These are phyloP conservation scores for Arabidopsis arenosa DNA, from an alignment of 345 rosid species.

Conservation along the genomic window DNA sequence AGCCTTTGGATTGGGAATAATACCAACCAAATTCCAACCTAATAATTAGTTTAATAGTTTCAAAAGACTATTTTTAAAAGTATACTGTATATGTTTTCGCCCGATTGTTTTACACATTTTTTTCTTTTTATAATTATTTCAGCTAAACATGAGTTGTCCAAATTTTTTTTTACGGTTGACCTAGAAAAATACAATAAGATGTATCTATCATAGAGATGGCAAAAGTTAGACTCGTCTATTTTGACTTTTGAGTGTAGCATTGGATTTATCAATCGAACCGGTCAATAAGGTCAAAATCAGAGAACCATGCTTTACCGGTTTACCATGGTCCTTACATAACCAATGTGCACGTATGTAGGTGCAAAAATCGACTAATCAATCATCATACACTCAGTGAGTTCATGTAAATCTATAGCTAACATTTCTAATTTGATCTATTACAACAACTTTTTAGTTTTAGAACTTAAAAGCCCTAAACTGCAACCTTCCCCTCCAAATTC, in stretches of 20 bases:
- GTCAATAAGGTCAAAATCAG: slow-evolving; percentile 20
- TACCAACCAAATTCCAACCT: slow-evolving; percentile 16
- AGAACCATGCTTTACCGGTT: slow-evolving; percentile 17
- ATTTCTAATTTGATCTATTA: slow-evolving; percentile 11
- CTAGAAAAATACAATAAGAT: neutral
- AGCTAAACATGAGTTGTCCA: slow-evolving; percentile 15
- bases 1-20: slow-evolving; percentile 4
- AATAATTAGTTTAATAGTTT: neutral
- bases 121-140: neutral
- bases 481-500: slow-evolving; percentile 50
- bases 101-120: neutral
- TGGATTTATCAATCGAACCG: neutral
- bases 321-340: slow-evolving; percentile 10
- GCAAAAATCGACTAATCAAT: neutral
- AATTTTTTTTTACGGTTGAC: neutral
- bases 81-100: neutral
- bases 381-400: slow-evolving; percentile 4
- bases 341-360: neutral
- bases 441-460: neutral
- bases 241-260: neutral
- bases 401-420: slow-evolving; percentile 11
- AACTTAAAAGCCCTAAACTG: slow-evolving; percentile 16
- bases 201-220: slow-evolving; percentile 1
- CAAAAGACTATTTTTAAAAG: slow-evolving; percentile 5
- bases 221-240: slow-evolving; percentile 1